Conservation (phyloP, 148 eudicot genomes). For the Spergularia marina region DNA sequence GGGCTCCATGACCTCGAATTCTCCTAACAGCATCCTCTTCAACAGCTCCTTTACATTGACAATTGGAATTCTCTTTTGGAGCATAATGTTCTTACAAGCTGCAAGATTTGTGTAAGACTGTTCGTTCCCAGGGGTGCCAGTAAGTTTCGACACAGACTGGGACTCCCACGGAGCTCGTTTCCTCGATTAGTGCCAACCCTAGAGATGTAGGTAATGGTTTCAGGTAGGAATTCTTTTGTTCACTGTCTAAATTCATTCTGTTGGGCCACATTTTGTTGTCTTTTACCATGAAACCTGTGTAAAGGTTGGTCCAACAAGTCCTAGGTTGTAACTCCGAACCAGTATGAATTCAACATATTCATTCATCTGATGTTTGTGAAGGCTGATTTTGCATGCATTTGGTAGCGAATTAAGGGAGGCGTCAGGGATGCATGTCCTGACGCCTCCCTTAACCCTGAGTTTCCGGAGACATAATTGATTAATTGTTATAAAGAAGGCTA, state of each 20-base stretch:
- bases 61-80: slow-evolving; percentile 32
- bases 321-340: not conserved
- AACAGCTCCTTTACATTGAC: slow-evolving; percentile 16
- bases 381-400: no score
- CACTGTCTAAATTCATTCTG: not conserved
- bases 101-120: slow-evolving; percentile 11
- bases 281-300: slow-evolving; percentile 9
- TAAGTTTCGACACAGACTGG: not conserved
- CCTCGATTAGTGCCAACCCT: not conserved
- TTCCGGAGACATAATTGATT: no score
- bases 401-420: no score
- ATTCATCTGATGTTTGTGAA: no score
- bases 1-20: slow-evolving; percentile 44
- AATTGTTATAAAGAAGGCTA: no score
- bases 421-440: no score
- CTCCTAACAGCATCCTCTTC: slow-evolving; percentile 15
- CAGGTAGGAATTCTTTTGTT: slow-evolving; percentile 22
- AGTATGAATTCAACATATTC: no score
- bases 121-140: not conserved
- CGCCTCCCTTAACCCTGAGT: no score
- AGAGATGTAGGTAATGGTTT: not conserved
- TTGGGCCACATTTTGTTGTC: slow-evolving; percentile 27
- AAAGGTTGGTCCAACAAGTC: slow-evolving; percentile 21
- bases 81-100: slow-evolving; percentile 18
- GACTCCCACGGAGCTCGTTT: slow-evolving; percentile 21